Evolutionary conservation across 179 eudicot species (phyloP).

Genomic region (Amaranthus tricolor): DNA sequence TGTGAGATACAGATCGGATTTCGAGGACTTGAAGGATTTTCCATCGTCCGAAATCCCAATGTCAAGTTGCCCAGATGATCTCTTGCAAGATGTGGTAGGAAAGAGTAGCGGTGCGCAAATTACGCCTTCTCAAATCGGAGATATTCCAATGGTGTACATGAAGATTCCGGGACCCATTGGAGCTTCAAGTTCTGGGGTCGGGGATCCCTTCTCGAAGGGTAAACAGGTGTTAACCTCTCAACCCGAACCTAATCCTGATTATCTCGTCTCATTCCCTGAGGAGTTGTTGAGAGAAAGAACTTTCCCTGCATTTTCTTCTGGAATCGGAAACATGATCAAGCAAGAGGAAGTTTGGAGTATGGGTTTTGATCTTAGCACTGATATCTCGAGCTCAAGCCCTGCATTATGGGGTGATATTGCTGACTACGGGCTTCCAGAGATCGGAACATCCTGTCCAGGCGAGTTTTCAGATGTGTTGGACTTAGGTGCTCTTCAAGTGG

Average conservation of each 20-base stretch:
- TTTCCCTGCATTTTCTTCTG: constrained; percentile 31
- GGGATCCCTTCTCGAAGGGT: constrained; percentile 31
- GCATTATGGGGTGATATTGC: constrained; percentile 46
- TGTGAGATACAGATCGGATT: constrained; percentile 28
- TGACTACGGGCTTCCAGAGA: constrained; percentile 41
- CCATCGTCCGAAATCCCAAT: constrained; percentile 17
- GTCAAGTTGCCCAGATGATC: constrained; percentile 20
- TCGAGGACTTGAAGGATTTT: constrained; percentile 8
- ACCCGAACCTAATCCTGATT: constrained; percentile 29
- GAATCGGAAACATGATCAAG: constrained; percentile 31
- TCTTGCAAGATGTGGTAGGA: constrained; percentile 20
- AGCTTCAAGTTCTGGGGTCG: constrained; percentile 14
- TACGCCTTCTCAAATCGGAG: constrained; percentile 31
- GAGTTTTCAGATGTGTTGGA: constrained; percentile 58
- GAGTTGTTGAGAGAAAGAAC: constrained; percentile 31
- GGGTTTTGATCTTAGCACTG: constrained; percentile 48
- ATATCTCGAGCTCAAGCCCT: constrained; percentile 44
- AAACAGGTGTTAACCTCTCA: constrained; percentile 29
- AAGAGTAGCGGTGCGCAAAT: constrained; percentile 22
- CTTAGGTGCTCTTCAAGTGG: constrained; percentile 39
- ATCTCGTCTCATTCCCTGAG: constrained; percentile 51
- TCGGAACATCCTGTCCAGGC: constrained; percentile 34
- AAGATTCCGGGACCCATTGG: constrained; percentile 18
- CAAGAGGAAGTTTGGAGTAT: constrained; percentile 51
- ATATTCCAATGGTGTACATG: constrained; percentile 24